Conservation (phyloP, 164 flowering plant genomes). For the Dillenia suffruticosa region DNA sequence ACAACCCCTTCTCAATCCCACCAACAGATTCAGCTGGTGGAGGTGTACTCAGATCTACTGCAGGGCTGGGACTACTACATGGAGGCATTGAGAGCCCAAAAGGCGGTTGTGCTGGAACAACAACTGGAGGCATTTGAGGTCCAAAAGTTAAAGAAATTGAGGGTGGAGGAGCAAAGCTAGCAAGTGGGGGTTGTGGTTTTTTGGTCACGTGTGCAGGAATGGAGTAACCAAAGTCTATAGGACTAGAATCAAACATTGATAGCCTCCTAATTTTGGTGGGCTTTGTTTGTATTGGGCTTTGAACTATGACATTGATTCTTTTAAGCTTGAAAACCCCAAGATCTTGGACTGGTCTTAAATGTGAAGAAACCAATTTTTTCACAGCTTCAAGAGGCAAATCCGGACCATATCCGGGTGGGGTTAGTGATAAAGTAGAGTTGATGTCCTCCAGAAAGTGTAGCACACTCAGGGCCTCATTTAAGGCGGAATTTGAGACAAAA, state of each 20-base stretch:
- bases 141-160: slow-evolving; percentile 16
- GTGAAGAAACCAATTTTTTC: slow-evolving; percentile 40
- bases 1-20: slow-evolving; percentile 28
- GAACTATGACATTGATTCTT: slow-evolving; percentile 4
- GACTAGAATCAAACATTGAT: slow-evolving; percentile 23
- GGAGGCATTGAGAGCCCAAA: slow-evolving; percentile 39
- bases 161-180: slow-evolving; percentile 19
- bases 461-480: slow-evolving; percentile 21
- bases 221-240: slow-evolving; percentile 37
- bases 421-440: slow-evolving; percentile 51
- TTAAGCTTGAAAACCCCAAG: slow-evolving; percentile 12
- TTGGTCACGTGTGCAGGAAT: slow-evolving; percentile 36
- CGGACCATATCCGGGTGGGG: slow-evolving; percentile 24
- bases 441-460: slow-evolving; percentile 35
- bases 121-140: slow-evolving; percentile 19
- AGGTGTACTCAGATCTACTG: slow-evolving; percentile 22
- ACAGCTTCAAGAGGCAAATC: slow-evolving; percentile 16
- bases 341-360: slow-evolving; percentile 12
- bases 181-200: slow-evolving; percentile 42
- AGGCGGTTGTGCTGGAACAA: slow-evolving; percentile 31
- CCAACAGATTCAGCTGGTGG: slow-evolving; percentile 19
- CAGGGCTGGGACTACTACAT: slow-evolving; percentile 19
- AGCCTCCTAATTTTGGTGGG: slow-evolving; percentile 45
- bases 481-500: slow-evolving; percentile 18
- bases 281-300: slow-evolving; percentile 12